Conservation (phyloP, 2,329 filamentous ascomycete species). For the Ascochyta lentis region DNA sequence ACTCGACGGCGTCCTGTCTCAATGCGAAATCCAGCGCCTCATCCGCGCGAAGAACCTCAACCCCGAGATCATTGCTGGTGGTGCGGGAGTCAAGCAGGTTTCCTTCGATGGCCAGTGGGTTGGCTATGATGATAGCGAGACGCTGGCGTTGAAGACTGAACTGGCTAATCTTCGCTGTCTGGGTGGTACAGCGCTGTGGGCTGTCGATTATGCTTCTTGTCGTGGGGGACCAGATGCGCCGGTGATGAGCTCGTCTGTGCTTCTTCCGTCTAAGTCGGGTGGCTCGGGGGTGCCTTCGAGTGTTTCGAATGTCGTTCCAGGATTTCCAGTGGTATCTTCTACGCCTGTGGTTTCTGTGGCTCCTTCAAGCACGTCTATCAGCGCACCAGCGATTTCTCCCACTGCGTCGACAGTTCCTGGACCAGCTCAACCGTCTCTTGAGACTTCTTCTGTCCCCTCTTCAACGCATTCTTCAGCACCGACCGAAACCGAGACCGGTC, state of each 20-base stretch:
- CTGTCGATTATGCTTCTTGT: slow-evolving; percentile 28
- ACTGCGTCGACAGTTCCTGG: neutral
- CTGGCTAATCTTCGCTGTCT: slow-evolving; percentile 34
- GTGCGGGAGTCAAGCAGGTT: slow-evolving; percentile 46
- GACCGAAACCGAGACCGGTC: too few relatives aligned
- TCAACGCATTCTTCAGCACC: neutral
- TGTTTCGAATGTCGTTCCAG: neutral
- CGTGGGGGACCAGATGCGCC: neutral
- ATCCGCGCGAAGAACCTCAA: slow-evolving; percentile 26
- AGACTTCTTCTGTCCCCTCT: neutral
- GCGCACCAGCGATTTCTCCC: neutral
- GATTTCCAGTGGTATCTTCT: neutral
- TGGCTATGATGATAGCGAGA: slow-evolving; percentile 49
- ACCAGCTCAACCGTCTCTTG: neutral
- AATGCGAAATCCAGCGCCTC: slow-evolving; percentile 48
- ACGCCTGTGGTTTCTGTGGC: neutral
- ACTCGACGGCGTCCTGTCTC: slow-evolving; percentile 44
- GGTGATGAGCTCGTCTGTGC: neutral
- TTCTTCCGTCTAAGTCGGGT: neutral
- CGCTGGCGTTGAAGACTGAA: slow-evolving; percentile 25
- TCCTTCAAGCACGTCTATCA: too few relatives aligned
- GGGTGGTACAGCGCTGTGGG: slow-evolving; percentile 34
- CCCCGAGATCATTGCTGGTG: slow-evolving; percentile 31
- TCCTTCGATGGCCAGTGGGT: slow-evolving; percentile 50
- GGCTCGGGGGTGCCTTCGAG: slow-evolving; percentile 1